phyloP scores from a whole-genome alignment of 805 yeast genomes.

The Myxozyma sirexii region DNA sequence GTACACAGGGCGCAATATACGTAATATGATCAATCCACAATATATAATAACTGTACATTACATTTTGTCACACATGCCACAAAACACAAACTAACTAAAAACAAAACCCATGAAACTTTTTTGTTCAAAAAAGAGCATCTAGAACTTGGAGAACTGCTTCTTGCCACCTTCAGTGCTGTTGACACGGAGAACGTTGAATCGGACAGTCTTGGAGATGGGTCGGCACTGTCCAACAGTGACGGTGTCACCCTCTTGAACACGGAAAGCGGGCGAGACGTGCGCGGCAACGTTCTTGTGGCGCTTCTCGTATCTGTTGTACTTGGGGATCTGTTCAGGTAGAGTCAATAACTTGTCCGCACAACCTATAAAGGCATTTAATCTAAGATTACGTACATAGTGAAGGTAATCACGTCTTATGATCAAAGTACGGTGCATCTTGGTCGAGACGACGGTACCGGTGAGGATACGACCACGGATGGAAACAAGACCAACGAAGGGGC shows the following conservation, averaged over 20 bases:
- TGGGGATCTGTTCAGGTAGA: conserved; percentile 61
- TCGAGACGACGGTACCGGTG: conserved; percentile 99
- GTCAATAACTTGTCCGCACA: conserved; percentile 1
- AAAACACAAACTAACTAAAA: conserved; percentile 27
- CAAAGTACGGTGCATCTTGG: conserved; percentile 99
- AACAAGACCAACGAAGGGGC: conserved; percentile 96
- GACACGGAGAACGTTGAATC: conserved; percentile 98
- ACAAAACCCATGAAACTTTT: conserved; percentile 22
- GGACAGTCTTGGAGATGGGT: conserved; percentile 98
- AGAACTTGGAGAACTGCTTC: conserved; percentile 97
- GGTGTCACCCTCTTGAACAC: conserved; percentile 97
- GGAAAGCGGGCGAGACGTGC: conserved; percentile 99
- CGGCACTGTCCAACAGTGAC: conserved; percentile 99
- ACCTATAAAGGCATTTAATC: neutral
- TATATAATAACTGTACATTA: conserved; percentile 21
- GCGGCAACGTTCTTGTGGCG: conserved; percentile 99
- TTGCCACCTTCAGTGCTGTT: conserved; percentile 77
- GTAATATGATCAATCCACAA: neutral
- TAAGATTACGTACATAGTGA: conserved; percentile 60
- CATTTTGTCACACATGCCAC: conserved; percentile 25
- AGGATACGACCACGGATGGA: conserved; percentile 99
- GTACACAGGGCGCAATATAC: neutral
- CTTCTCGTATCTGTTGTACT: conserved; percentile 99
- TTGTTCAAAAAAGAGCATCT: conserved; percentile 40
- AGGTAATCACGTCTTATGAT: conserved; percentile 99